Percentiles rank a stretch among this genome's conserved stretches.
Conservation (phyloP, 1,139 yeast species). For the Lizanozyma gosingica region DNA sequence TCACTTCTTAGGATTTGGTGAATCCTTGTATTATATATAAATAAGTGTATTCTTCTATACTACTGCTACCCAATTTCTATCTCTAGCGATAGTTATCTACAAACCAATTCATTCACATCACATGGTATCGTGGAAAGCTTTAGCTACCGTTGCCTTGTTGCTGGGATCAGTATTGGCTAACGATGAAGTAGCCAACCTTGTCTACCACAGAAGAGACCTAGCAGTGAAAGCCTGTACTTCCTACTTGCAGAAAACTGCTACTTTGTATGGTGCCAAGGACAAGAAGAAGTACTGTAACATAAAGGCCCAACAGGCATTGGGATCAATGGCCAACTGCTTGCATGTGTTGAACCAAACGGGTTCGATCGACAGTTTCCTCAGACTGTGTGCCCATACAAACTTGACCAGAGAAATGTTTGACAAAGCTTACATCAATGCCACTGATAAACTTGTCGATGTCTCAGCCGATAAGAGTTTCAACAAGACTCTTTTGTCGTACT, state of each 20-base stretch:
- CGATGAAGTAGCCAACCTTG: constrained; percentile 5
- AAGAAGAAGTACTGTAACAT: constrained; percentile 11
- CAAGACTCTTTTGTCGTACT: constrained; percentile 12
- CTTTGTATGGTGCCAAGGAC: constrained; percentile 17
- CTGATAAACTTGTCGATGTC: constrained; percentile 19
- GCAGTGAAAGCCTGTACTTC: constrained; percentile 16
- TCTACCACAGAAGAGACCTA: constrained; percentile 11
- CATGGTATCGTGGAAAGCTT: background rate
- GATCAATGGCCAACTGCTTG: constrained; percentile 28
- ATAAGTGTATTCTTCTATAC: too few species aligned
- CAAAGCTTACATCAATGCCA: constrained; percentile 31
- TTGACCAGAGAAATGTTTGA: constrained; percentile 21
- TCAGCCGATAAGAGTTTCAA: constrained; percentile 22
- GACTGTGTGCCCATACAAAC: constrained; percentile 14
- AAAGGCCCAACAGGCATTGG: constrained; percentile 26
- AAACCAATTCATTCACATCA: background rate
- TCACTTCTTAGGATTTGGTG: too few species aligned
- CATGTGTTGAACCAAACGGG: constrained; percentile 4
- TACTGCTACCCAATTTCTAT: background rate
- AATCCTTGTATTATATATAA: too few species aligned
- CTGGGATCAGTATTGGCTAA: constrained; percentile 1
- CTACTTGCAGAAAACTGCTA: constrained; percentile 13
- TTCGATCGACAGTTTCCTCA: constrained; percentile 17
- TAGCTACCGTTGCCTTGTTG: background rate
- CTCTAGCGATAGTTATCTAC: background rate